Evolutionary conservation across 2,329 filamentous ascomycete genomes (phyloP), one percentile per base, ranked within the genome.

Genomic region (Simplicillium aogashimaense): DNA sequence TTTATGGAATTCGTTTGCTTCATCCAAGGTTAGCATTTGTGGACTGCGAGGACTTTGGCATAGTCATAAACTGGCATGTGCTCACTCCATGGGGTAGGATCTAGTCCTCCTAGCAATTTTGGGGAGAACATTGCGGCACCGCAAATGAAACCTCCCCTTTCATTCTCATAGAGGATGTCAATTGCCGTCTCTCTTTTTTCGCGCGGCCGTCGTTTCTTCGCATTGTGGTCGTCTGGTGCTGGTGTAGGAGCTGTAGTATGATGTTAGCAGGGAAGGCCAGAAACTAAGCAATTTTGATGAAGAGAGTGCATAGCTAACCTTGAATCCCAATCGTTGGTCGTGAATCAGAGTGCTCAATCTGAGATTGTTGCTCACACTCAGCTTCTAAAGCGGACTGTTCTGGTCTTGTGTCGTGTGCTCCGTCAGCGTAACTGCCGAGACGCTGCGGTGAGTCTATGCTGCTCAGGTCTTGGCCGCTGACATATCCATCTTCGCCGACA

Each of bases 131-230:
- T 72, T 0, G 89, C 81, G 11, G 88, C 75, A 20, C 92, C 90
- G 53, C 90, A 97, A 45, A 94, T 69, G 55, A 95, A 94, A 31
- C 78, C 81, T 10, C 92, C 92, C 42, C 92, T 77, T 64, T 98
- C 86, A 55, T 98, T 98, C 59, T 98, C 92, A 60, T 94, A 97
- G 0, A 98, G 69, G 5, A 97, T 76, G 47, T 98, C 92, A 45
- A 97, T 78, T 20, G 76, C 81, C 3, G 69, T 67, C 47, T 79
- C 56, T 65, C 71, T 46, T 54, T 63, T 43, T 60, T 53, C 46
- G 29, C 58, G 49, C 12, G 50, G 53, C 36, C 49, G 54, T 30
- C 46, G 55, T 8, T 58, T 56, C 32, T 59, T 57, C 29, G 66
- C 62, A 37, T 63, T 49, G n/a, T 62, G 41, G 25, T 47, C 40